Conservation (phyloP, 257 asterid genomes). For the Leptodermis oblonga region DNA sequence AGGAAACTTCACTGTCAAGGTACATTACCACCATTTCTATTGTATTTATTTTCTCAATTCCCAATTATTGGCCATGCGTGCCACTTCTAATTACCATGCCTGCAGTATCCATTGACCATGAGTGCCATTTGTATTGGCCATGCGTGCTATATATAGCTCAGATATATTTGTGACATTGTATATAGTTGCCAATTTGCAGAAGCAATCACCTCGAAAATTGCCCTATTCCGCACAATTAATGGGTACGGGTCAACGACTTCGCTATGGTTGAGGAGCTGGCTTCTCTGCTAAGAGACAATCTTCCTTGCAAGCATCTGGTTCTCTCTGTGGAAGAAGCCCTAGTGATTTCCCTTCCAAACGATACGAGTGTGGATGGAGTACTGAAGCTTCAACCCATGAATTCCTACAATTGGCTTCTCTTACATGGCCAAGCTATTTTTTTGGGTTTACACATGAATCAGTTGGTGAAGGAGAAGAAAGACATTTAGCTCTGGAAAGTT, state of each 20-base stretch:
- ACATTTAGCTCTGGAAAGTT: constrained; percentile 77
- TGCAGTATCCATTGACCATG: too few species aligned
- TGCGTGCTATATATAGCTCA: too few species aligned
- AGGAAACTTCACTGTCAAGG: too few species aligned
- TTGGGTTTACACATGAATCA: constrained; percentile 91
- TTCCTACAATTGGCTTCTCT: constrained; percentile 70
- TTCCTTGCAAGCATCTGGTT: constrained; percentile 82
- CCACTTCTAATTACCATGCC: too few species aligned
- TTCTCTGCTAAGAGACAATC: constrained; percentile 68
- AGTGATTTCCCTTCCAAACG: constrained; percentile 60
- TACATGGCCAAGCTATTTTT: constrained; percentile 90
- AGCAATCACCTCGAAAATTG: neutral
- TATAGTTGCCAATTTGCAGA: neutral
- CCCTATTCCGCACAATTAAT: constrained; percentile 26
- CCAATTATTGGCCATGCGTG: too few species aligned
- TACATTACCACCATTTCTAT: too few species aligned
- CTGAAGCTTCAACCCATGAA: constrained; percentile 84
- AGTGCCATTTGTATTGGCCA: too few species aligned
- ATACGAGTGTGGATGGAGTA: constrained; percentile 56
- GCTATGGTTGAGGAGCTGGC: constrained; percentile 93
- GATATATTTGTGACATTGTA: too few species aligned
- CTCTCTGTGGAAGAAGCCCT: constrained; percentile 72
- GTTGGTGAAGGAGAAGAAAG: constrained; percentile 90
- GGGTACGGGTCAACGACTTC: constrained; percentile 51
- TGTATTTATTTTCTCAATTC: too few species aligned